Percentiles rank a stretch among this genome's conserved stretches.
Conservation (phyloP, 2,329 filamentous ascomycete genomes). For the Chaetomium olivaceum region DNA sequence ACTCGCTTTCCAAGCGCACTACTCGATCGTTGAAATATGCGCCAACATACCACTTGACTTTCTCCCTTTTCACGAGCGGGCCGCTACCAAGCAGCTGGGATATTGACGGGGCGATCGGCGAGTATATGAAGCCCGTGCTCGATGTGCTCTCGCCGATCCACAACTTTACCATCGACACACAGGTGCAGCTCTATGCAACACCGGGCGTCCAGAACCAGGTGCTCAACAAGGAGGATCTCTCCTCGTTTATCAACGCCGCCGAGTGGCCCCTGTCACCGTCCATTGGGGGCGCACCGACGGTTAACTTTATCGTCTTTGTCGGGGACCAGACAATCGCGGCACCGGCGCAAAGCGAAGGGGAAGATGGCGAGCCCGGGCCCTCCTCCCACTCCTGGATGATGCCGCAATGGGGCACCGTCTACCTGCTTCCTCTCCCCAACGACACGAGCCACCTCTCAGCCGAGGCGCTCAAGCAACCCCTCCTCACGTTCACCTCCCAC, state of each 20-base stretch:
- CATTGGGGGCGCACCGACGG: conserved; percentile 87
- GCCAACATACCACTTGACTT: conserved; percentile 90
- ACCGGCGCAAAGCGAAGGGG: conserved; percentile 20
- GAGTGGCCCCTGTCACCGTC: conserved; percentile 96
- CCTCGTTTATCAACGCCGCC: conserved; percentile 94
- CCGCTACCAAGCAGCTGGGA: conserved; percentile 85
- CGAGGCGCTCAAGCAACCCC: conserved; percentile 71
- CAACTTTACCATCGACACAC: conserved; percentile 94
- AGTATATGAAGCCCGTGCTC: conserved; percentile 81
- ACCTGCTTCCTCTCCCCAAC: conserved; percentile 54
- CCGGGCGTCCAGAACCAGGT: conserved; percentile 63
- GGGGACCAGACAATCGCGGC: conserved; percentile 71
- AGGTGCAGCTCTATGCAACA: conserved; percentile 90
- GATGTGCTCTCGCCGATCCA: conserved; percentile 78
- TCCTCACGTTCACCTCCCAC: conserved; percentile 89
- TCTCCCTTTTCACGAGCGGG: conserved; percentile 86
- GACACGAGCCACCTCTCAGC: conserved; percentile 57
- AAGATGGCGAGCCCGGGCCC: conserved; percentile 39
- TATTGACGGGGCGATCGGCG: conserved; percentile 75
- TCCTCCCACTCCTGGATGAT: conserved; percentile 78
- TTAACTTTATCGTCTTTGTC: conserved; percentile 94
- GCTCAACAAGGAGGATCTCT: conserved; percentile 81
- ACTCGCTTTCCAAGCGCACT: conserved; percentile 66
- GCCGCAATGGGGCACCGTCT: conserved; percentile 86
- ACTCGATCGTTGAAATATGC: conserved; percentile 88